Evolutionary conservation across 106 monocot genomes (phyloP), one percentile per base, ranked within the genome.

Genomic region (Dioscorea alata): DNA sequence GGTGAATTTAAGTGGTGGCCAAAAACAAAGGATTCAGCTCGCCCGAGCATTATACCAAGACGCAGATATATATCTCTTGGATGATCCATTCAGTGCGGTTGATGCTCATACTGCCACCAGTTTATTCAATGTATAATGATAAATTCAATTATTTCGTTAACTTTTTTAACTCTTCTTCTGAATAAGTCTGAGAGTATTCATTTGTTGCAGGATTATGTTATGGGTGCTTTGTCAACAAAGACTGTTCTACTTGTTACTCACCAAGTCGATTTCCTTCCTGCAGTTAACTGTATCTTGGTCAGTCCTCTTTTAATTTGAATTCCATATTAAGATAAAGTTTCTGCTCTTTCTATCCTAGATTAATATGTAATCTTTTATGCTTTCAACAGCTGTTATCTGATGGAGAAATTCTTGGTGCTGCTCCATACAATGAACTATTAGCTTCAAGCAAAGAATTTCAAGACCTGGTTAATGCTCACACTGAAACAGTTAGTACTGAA

Each of bases 41-140:
- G 96, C 96, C 35, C 88, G 96, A 33, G 92, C 96, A 51, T 73
- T 92, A 15, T 97, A 97, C 72, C 92, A 79, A 72, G 80, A 97
- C 75, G 92, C 96, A 16, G 96, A 97, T 70, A 79, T 92, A 48
- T 97, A 97, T 81, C 89, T 97, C 33, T 73, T 97, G 9, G 96
- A 97, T 81, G 96, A 97, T 57, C 96, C 97, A 70, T 97, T 97
- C 69, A 97, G 97, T 75, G 97, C 97, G 33, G 97, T 97, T 42
- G 97, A 97, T 76, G 97, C 97, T 23, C 97, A 97, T 52, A 97
- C 97, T 25, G 87, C 97, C 14, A 82, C 80, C 33, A 97, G 85
- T 56, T 71, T 97, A 12, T 97, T 97, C 52, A 92, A 97, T 81
- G 97, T 97, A 42, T 42, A 85, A 74, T n/a, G 0, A 49, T 32